Conservation (phyloP, 345 rosid species). For the Trapa bicornis region DNA sequence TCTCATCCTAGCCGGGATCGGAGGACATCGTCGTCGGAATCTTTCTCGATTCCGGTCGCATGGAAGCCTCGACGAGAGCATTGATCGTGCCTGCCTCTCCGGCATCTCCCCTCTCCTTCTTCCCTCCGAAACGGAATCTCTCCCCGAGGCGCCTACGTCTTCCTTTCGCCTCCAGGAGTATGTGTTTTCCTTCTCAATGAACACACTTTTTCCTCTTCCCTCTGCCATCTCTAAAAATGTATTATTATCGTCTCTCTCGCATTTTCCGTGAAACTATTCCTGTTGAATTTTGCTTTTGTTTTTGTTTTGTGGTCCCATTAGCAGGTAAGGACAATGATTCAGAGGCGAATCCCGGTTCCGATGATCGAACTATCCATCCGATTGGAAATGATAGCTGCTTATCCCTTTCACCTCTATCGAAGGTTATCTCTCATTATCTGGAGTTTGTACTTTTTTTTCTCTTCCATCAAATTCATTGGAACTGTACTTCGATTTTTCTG, state of each 20-base stretch:
- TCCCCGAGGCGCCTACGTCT: constrained; percentile 23
- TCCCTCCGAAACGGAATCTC: constrained; percentile 40
- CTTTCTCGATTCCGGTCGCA: constrained; percentile 5
- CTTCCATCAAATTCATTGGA: neutral
- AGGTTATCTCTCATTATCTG: constrained; percentile 19
- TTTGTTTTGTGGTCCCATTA: neutral
- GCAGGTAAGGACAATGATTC: constrained; percentile 46
- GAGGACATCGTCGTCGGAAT: neutral
- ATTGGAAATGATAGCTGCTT: constrained; percentile 30
- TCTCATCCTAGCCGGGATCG: neutral
- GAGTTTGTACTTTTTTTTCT: neutral
- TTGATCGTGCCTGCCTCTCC: constrained; percentile 43
- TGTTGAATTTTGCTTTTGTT: neutral
- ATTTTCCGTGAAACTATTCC: neutral
- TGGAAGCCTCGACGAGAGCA: constrained; percentile 51
- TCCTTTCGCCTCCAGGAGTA: constrained; percentile 56
- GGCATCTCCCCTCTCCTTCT: constrained; percentile 31
- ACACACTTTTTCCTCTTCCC: too few relatives aligned
- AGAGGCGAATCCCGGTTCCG: constrained; percentile 43
- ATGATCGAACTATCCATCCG: constrained; percentile 47
- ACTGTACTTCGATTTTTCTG: neutral
- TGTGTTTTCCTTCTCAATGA: neutral
- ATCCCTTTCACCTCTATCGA: constrained; percentile 29
- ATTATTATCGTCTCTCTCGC: neutral
- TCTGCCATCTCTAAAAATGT: neutral